Evolutionary conservation across 352 stramenopile species (phyloP), one percentile per base, ranked within the genome.

Genomic region (Phytophthora capsici): DNA sequence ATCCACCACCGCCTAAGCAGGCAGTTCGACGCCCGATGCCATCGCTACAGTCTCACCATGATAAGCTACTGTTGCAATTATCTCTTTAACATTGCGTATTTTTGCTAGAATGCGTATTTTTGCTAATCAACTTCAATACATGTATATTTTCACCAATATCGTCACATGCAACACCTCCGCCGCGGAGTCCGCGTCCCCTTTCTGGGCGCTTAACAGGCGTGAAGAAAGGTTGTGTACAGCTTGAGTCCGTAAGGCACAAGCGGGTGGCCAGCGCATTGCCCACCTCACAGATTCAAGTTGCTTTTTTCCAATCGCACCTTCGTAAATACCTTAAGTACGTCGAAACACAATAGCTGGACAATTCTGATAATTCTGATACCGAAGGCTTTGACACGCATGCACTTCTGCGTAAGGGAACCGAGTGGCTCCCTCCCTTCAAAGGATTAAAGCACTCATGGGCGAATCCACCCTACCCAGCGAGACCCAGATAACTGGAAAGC

Each of bases 401-500:
- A 44, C 34, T 17, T 41, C 34, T 12, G 19, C 34, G 34, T 41
- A n/a, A n/a, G n/a, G n/a, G n/a, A n/a, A n/a, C n/a, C n/a, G n/a
- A n/a, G n/a, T n/a, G n/a, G n/a, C 3, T n/a, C 45, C 2, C 26
- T 2, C n/a, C 26, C 8, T 2, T 6, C n/a, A 52, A 17, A 19
- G 38, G 6, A 37, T 19, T 20, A 53, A 20, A 52, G 23, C 19
- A 45, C 20, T 12, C 20, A 70, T 70, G 60, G 47, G 25, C n/a
- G 49, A 23, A 22, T 7, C 34, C 23, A 17, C 49, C 46, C 37
- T 23, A 6, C 26, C 26, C n/a, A 63, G 9, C 22, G 51, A 67
- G 17, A 28, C 7, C 16, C 20, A 41, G 25, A 43, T 22, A 6
- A 82, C 66, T 4, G 84, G 84, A 16, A 80, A 80, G 66, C 76